Evolutionary conservation across 805 yeast genomes (phyloP).

Genomic region (Kluyveromyces wickerhamii): DNA sequence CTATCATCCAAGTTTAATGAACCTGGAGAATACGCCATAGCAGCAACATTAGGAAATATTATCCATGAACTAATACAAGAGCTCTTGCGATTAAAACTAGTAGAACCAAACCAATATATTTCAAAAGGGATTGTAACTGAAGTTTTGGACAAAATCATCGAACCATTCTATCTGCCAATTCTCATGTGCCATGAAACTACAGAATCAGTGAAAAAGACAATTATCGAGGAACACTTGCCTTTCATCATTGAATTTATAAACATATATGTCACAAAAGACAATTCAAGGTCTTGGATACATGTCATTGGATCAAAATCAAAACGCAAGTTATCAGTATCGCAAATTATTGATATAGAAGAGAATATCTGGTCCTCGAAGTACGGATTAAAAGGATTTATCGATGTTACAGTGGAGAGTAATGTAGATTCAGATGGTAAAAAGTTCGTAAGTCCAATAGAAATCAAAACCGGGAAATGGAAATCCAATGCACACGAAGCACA

Average conservation of each 20-base stretch:
- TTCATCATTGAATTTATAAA: conserved; percentile 48
- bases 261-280: conserved; percentile 34
- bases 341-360: conserved; percentile 80
- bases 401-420: conserved; percentile 69
- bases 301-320: conserved; percentile 28
- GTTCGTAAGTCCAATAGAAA: conserved; percentile 70
- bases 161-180: conserved; percentile 41
- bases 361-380: conserved; percentile 84
- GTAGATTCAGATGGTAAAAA: conserved; percentile 36
- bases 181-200: conserved; percentile 46
- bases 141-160: conserved; percentile 35
- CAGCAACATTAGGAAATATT: conserved; percentile 71
- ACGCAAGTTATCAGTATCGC: conserved; percentile 44
- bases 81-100: conserved; percentile 31
- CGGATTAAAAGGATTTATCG: conserved; percentile 86
- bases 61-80: conserved; percentile 66
- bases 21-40: conserved; percentile 57
- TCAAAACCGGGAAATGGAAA: conserved; percentile 71
- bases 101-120: conserved; percentile 24
- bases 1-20: conserved; percentile 47
- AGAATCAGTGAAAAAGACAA: conserved; percentile 36
- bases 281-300: conserved; percentile 16
- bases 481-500: conserved; percentile 75
- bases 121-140: conserved; percentile 9
- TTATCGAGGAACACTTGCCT: conserved; percentile 39